These are phyloP conservation scores for Oryza officinalis DNA, from an alignment of 176 grass and related monocot genomes.

Conservation along the genomic window DNA sequence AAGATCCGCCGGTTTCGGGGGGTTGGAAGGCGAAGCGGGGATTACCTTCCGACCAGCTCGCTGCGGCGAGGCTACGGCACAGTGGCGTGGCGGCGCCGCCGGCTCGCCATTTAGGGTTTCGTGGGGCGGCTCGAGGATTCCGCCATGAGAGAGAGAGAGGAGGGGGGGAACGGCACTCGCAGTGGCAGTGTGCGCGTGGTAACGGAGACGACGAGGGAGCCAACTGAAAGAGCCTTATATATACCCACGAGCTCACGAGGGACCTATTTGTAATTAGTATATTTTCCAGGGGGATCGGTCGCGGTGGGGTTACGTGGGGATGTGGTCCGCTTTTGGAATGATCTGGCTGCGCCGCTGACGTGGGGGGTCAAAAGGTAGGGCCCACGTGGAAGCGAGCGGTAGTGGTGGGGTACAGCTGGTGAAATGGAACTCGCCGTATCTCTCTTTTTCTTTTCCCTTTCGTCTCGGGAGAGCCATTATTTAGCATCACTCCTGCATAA, in stretches of 20 bases:
- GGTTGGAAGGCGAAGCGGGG: not conserved
- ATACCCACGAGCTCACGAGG: not conserved
- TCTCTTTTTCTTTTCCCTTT: not conserved
- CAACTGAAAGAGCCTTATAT: constrained; percentile 20
- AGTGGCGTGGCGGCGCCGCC: constrained; percentile 40
- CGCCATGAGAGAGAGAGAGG: constrained; percentile 45
- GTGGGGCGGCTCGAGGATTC: constrained; percentile 21
- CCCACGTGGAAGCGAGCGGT: constrained; percentile 29
- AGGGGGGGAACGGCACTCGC: not conserved
- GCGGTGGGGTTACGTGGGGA: constrained; percentile 39
- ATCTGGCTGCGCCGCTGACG: constrained; percentile 36
- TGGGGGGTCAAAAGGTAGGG: constrained; percentile 21
- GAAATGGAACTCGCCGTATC: constrained; percentile 9
- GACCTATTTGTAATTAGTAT: not conserved
- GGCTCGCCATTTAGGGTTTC: constrained; percentile 52
- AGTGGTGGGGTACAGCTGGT: constrained; percentile 32
- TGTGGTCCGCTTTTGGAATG: constrained; percentile 35
- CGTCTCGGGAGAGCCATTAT: not conserved
- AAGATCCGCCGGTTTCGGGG: constrained; percentile 28
- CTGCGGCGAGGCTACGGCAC: constrained; percentile 41
- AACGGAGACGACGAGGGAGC: constrained; percentile 51
- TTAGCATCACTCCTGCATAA: constrained; percentile 3
- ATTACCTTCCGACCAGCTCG: constrained; percentile 40
- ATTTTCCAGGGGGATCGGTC: not conserved
- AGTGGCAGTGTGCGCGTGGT: constrained; percentile 25